Base-by-base conservation (phyloP, 2,329 filamentous ascomycete genomes). In the Chaetomium strumarium region DNA sequence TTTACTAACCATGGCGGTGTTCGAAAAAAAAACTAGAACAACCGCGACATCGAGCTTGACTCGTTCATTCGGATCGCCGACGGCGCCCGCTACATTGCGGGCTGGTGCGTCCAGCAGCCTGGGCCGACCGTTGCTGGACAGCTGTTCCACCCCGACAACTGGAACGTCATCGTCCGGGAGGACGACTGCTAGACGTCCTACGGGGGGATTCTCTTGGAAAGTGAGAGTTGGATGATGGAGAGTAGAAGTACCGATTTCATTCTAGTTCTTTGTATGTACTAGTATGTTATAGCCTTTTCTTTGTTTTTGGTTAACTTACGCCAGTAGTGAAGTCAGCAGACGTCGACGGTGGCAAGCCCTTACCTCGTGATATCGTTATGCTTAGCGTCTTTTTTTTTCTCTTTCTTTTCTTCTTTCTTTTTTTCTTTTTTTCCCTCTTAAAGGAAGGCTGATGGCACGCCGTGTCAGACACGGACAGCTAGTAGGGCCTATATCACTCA, bases 81-180 rank as follows among this genome's bases (percentile, higher is more conserved):
- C 16, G 39, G 33, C 12, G 20, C 37, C 4, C 16, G 33, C 34
- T 39, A 29, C 11, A 16, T 44, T 31, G 34, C 46, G 31, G 12
- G 14, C 14, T 5, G 12, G 11, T 52, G 49, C 16, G 19, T 29
- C 19, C 3, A 30, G 4, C 10, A 29, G 8, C 3, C 11, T 42
- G 20, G n/a, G 19, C 20, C 30, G 10, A 2, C 24, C 11, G 39
- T 47, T 8, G 31, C 39, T 17, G 44, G 45, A 13, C 39, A 47
- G 50, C 7, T 47, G 16, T 52, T 52, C 45, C 29, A 38, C 13
- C 20, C 20, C 6, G 39, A 44, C 24, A 24, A 33, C 36, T 52
- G 44, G 38, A 43, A 52, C 12, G 12, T 52, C 1, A 44, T 52
- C 10, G 38, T 52, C 10, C 20, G 45, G 11, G 3, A 14, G 2